Evolutionary conservation across 2,329 filamentous ascomycete species (phyloP), one percentile per base, ranked within the genome.

Genomic region (Samsoniella hepiali): DNA sequence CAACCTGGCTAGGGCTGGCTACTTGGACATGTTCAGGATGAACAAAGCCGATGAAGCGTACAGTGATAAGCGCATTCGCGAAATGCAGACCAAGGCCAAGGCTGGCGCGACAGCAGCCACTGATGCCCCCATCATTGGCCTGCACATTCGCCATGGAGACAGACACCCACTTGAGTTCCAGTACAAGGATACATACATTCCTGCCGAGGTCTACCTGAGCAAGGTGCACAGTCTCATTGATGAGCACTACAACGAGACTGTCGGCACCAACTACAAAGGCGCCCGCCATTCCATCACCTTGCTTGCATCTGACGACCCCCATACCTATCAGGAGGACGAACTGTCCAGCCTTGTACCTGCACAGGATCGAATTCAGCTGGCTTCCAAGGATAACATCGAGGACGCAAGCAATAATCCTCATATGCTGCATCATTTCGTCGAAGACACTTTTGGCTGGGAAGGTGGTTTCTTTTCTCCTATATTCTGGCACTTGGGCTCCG

Each of bases 121-220:
- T 38, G 65, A 67, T 59, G 65, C 71, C 5, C 74, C 75, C 31
- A 67, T 79, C 29, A 79, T 96, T 45, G 91, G 90, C 29, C 75
- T 95, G 58, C 93, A 96, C 68, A 84, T 96, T 64, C 89, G 92
- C 13, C 89, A 88, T 62, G 92, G 92, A 34, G 92, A 96, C 72
- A 81, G 86, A 9, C 91, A 91, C 68, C 91, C 92, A 0, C 81
- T 87, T 63, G 91, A 94, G 73, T 88, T 83, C 69, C 89, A 93
- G 72, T 94, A 93, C 75, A 83, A 84, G 51, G 84, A 88, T 62
- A 89, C 90, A 36, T 96, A 96, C 71, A 85, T 96, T 22, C 93
- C 93, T 0, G 79, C 91, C 0, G 84, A 88, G 60, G 77, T 84
- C 31, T 96, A 92, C 72, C 77, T 82, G 36, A 80, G 86, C 63